These are phyloP conservation scores for Helicocarpus griseus DNA, from an alignment of 2,329 filamentous ascomycete species.

Conservation along the genomic window DNA sequence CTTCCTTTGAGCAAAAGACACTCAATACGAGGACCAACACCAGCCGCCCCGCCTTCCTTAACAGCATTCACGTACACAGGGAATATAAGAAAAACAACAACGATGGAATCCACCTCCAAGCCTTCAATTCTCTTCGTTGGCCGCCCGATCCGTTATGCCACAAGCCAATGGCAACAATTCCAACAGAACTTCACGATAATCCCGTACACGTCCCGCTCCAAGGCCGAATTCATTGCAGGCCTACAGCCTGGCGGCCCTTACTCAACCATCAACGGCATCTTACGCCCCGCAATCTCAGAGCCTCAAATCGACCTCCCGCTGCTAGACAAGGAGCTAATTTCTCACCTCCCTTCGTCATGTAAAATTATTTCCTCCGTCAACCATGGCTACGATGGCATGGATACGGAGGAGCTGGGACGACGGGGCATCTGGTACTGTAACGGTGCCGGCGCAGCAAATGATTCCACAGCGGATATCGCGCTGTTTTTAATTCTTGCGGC, in stretches of 20 bases:
- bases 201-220: constrained; percentile 7
- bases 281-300: constrained; percentile 9
- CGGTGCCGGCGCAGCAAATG: constrained; percentile 10
- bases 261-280: constrained; percentile 11
- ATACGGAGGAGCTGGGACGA: constrained; percentile 11
- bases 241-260: constrained; percentile 10
- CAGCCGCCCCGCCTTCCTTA: neutral
- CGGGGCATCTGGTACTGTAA: constrained; percentile 13
- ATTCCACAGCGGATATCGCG: constrained; percentile 12
- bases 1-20: too few species aligned
- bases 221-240: constrained; percentile 8
- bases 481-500: constrained; percentile 12
- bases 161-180: constrained; percentile 9
- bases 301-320: constrained; percentile 4
- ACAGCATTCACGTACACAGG: too few species aligned
- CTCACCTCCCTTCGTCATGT: constrained; percentile 9
- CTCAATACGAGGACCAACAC: too few species aligned
- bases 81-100: neutral
- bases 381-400: constrained; percentile 12
- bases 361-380: constrained; percentile 12
- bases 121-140: constrained; percentile 12
- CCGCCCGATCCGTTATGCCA: constrained; percentile 7
- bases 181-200: constrained; percentile 11
- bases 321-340: constrained; percentile 10
- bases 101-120: constrained; percentile 7